Percentiles rank a stretch among this genome's conserved stretches.
These are phyloP conservation scores for Akanthomyces muscarius DNA, from an alignment of 2,329 filamentous ascomycete species.

Conservation along the genomic window DNA sequence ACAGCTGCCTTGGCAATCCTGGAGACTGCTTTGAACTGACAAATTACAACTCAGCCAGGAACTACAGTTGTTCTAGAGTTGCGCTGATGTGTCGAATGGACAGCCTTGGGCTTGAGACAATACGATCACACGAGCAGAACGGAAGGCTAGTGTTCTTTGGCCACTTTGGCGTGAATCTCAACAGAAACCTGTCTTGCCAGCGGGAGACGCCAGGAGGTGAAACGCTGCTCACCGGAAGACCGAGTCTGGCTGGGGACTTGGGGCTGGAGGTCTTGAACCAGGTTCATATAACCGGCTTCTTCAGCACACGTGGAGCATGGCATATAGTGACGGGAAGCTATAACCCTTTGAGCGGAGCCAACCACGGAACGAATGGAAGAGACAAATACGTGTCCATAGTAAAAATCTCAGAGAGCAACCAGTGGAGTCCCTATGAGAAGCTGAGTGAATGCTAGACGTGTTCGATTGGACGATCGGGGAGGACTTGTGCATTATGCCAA, in stretches of 20 bases:
- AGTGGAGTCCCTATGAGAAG: neutral
- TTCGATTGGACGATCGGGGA: neutral
- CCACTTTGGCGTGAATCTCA: neutral
- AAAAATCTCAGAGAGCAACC: neutral
- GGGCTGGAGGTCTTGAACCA: neutral
- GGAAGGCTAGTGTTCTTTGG: neutral
- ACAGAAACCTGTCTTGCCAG: neutral
- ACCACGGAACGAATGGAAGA: neutral
- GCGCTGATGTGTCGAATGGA: neutral
- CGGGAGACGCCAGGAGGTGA: neutral
- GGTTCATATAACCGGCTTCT: constrained; percentile 2
- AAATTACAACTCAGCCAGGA: neutral
- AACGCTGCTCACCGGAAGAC: neutral
- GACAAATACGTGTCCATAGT: neutral
- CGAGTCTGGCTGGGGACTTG: neutral
- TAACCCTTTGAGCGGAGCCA: neutral
- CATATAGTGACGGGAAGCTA: neutral
- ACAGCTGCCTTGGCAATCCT: neutral
- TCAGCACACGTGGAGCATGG: constrained; percentile 13
- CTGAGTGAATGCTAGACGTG: neutral
- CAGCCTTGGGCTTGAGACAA: neutral
- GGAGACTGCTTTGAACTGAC: neutral
- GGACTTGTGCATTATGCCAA: neutral
- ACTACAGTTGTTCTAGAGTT: neutral
- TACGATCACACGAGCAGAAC: neutral